Percentiles rank a stretch among this genome's conserved stretches.
Conservation (phyloP, 2,329 filamentous ascomycete genomes). For the Plenodomus biglobosus region DNA sequence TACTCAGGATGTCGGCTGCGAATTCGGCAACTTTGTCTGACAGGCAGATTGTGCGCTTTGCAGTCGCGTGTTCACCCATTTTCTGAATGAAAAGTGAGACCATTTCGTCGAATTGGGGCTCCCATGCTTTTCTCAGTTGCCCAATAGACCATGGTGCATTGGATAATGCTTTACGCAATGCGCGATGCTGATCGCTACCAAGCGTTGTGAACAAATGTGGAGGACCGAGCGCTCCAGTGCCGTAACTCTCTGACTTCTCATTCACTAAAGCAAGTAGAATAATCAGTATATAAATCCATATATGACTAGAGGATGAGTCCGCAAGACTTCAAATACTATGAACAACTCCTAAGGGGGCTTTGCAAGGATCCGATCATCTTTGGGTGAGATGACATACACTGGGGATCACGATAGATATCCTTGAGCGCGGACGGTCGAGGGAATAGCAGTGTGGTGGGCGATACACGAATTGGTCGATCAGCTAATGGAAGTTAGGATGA, state of each 20-base stretch:
- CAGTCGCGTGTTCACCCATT: constrained; percentile 32
- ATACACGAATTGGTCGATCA: constrained; percentile 43
- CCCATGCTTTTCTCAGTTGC: constrained; percentile 46
- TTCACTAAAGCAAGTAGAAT: constrained; percentile 10
- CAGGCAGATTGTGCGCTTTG: constrained; percentile 30
- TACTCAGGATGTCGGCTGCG: constrained; percentile 48
- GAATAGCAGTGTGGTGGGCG: constrained; percentile 45
- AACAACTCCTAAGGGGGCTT: too few species aligned
- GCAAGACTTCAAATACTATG: too few species aligned
- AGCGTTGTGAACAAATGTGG: constrained; percentile 39
- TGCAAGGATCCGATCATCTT: too few species aligned
- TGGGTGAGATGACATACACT: constrained; percentile 19
- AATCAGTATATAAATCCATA: too few species aligned
- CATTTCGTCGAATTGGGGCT: constrained; percentile 42
- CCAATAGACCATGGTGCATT: constrained; percentile 45
- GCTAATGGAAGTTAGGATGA: constrained; percentile 13
- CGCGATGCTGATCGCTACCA: constrained; percentile 39
- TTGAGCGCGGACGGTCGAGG: constrained; percentile 40
- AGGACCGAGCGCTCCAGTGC: constrained; percentile 42
- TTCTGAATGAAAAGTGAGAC: constrained; percentile 39
- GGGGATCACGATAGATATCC: constrained; percentile 47
- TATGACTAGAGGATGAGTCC: too few species aligned
- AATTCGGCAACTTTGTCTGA: constrained; percentile 46
- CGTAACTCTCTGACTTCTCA: constrained; percentile 40
- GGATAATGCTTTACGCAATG: constrained; percentile 43